These are phyloP conservation scores for Musa acuminata DNA, from an alignment of 176 grass and related monocot genomes.

Conservation along the genomic window DNA sequence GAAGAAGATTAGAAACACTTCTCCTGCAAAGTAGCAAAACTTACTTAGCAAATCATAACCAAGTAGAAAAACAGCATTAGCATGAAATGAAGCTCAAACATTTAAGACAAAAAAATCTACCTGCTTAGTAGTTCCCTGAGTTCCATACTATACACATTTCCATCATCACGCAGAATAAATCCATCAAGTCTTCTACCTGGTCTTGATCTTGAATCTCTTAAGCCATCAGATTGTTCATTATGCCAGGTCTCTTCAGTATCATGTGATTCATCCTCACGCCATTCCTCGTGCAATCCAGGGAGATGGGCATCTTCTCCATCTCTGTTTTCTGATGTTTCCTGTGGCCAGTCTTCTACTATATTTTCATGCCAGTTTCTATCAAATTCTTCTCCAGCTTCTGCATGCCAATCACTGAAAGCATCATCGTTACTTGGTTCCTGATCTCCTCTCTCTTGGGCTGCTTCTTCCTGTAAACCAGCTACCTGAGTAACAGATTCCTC, in stretches of 20 bases:
- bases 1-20: constrained; percentile 95
- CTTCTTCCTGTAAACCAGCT: constrained; percentile 36
- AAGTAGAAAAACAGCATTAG: background rate
- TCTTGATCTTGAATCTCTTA: constrained; percentile 34
- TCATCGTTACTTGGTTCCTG: constrained; percentile 24
- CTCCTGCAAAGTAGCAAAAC: constrained; percentile 39
- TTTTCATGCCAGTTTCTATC: constrained; percentile 47
- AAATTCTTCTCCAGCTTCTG: constrained; percentile 43
- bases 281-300: constrained; percentile 48
- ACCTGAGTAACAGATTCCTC: constrained; percentile 31
- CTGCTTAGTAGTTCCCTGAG: constrained; percentile 85
- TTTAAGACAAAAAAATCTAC: constrained; percentile 27
- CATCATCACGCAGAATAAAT: constrained; percentile 61
- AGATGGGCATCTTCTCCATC: constrained; percentile 38
- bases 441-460: constrained; percentile 28
- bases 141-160: constrained; percentile 77
- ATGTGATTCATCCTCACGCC: constrained; percentile 57
- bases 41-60: background rate
- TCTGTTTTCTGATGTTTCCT: constrained; percentile 28
- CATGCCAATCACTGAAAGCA: constrained; percentile 21
- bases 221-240: constrained; percentile 41
- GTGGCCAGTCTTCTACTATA: constrained; percentile 28
- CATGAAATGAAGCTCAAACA: constrained; percentile 6
- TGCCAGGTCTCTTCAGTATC: constrained; percentile 55
- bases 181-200: constrained; percentile 59